Evolutionary conservation across 1,284 basidiomycete genomes (phyloP).

Genomic region (Trichosporon asahii): DNA sequence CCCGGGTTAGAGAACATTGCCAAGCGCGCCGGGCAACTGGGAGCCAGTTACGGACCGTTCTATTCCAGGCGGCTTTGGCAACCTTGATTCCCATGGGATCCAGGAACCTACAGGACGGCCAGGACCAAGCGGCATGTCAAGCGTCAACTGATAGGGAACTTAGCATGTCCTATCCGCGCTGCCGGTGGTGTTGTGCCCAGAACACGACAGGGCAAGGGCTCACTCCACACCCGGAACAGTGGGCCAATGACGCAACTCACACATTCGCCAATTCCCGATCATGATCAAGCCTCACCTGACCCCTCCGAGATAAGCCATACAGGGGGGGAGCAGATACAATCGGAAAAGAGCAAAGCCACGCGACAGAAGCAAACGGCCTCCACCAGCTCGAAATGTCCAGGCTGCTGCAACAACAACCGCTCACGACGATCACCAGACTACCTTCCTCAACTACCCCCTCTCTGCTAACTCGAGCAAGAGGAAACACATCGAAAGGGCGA

Average conservation of each 20-base stretch:
- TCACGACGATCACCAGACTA: neutral
- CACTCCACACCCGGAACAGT: neutral
- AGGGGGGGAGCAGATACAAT: neutral
- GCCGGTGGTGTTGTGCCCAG: no score
- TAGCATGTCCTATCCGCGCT: no score
- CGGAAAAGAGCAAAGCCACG: no score
- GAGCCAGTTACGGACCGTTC: neutral
- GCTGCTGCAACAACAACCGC: neutral
- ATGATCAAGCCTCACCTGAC: neutral
- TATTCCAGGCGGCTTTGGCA: neutral
- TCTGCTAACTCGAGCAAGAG: neutral
- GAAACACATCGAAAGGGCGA: no score
- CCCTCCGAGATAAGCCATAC: neutral
- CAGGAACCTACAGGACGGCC: neutral
- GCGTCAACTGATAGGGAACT: no score
- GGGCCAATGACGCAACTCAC: neutral
- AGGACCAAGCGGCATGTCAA: no score
- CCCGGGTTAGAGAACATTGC: no score
- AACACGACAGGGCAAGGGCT: no score
- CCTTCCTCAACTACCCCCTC: neutral
- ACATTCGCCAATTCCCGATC: neutral
- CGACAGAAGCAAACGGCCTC: neutral
- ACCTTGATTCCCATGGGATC: neutral
- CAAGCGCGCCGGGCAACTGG: neutral
- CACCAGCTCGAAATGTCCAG: neutral